Evolutionary conservation across 2,329 filamentous ascomycete genomes (phyloP), one percentile per base, ranked within the genome.

Genomic region (Phaeophleospora eucalypticola): DNA sequence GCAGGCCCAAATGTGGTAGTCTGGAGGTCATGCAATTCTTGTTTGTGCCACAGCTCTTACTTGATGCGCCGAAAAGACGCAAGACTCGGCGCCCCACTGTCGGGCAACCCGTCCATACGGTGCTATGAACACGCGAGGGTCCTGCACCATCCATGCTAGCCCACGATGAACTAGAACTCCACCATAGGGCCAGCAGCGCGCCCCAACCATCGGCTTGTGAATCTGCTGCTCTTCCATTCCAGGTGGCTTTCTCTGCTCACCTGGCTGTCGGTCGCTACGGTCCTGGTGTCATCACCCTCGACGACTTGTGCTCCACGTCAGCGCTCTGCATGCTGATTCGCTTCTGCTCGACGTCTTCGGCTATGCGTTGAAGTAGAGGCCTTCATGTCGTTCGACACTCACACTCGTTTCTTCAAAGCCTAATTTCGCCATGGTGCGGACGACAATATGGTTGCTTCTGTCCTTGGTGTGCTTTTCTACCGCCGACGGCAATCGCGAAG

Each of bases 71-170:
- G 12, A 12, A 29, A 6, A 6, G 7, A 12, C 12, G 24, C 24
- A 29, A 6, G 24, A 29, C 6, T 29, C 32, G 20, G 27, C 40
- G 40, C 40, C 40, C 51, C 51, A 54, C 51, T 15, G 34, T 45
- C 45, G 48, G 43, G 36, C 41, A 34, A 49, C 43, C 18, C 51
- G 35, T 41, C 45, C 34, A 52, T 35, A 40, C 46, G 43, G 41
- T 46, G 37, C 19, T 48, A 42, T 43, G 43, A 43, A 37, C 46
- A 54, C 52, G 52, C 52, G 52, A 51, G 43, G 45, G 29, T 49
- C 41, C 43, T 51, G 52, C 48, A 54, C 27, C 10, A 54, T 49
- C 38, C 51, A 45, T 49, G 51, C 48, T 33, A 46, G 44, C 36
- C n/a, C 29, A 36, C 41, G 20, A 40, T 16, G 34, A 47, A 34